These are phyloP conservation scores for Lagenaria siceraria DNA, from an alignment of 306 rosid genomes.

Conservation along the genomic window DNA sequence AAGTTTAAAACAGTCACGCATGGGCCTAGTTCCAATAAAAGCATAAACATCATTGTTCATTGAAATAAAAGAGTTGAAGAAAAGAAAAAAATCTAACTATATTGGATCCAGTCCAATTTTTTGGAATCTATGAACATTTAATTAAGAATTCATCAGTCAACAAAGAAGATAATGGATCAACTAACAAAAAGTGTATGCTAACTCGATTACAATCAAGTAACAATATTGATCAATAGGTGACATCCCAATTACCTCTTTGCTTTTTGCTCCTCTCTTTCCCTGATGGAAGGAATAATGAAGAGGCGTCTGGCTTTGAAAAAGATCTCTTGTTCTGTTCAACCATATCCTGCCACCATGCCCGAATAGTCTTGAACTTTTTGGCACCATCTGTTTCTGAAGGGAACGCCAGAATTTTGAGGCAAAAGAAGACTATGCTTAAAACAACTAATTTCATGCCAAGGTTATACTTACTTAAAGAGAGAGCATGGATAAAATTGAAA, in stretches of 20 bases:
- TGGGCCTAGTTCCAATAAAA: background rate
- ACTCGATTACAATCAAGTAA: background rate
- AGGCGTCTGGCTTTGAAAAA: conserved; percentile 18
- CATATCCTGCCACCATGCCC: conserved; percentile 93
- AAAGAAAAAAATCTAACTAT: background rate
- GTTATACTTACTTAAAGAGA: background rate
- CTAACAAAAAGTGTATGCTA: background rate
- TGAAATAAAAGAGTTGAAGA: background rate
- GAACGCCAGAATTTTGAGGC: background rate
- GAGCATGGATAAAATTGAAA: background rate
- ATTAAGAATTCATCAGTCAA: background rate
- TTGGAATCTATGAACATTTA: background rate
- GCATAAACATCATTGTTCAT: background rate
- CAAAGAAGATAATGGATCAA: background rate
- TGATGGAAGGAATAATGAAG: conserved; percentile 19
- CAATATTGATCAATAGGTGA: background rate
- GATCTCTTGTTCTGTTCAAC: conserved; percentile 39
- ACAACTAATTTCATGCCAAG: background rate
- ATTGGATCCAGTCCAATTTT: background rate
- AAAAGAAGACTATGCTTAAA: background rate
- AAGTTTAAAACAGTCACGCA: background rate
- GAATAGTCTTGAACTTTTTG: conserved; percentile 68
- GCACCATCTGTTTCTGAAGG: conserved; percentile 40
- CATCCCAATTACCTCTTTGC: conserved; percentile 33
- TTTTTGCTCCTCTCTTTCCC: conserved; percentile 7